Conservation (phyloP, 148 eudicot genomes). For the Amaranthus hypochondriacus region DNA sequence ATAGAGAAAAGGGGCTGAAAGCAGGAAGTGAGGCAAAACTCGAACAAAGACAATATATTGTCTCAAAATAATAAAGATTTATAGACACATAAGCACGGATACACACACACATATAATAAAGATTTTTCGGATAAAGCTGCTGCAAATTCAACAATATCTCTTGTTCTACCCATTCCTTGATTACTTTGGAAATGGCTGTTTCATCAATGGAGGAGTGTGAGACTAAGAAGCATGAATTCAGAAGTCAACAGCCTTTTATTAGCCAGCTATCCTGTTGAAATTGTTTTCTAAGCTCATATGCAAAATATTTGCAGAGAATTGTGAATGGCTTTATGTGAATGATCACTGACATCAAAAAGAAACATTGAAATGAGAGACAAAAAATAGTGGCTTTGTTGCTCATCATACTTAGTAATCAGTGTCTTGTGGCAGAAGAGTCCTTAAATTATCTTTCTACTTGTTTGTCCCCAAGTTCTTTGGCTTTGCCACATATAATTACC, state of each 20-base stretch:
- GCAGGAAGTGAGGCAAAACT: constrained; percentile 4
- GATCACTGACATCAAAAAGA: background rate
- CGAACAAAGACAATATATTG: background rate
- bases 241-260: background rate
- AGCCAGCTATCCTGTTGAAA: background rate
- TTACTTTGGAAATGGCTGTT: background rate
- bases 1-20: background rate
- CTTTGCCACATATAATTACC: too few relatives aligned
- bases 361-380: too few relatives aligned
- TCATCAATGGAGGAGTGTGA: background rate
- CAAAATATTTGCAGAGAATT: background rate
- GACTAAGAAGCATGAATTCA: constrained; percentile 4
- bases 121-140: too few relatives aligned
- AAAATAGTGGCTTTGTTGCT: too few relatives aligned
- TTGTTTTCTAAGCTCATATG: background rate
- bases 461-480: too few relatives aligned
- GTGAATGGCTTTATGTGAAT: background rate
- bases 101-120: too few relatives aligned
- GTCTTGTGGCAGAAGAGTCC: too few relatives aligned
- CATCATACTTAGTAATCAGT: too few relatives aligned
- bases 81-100: too few relatives aligned
- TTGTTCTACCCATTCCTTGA: background rate
- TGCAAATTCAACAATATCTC: constrained; percentile 2
- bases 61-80: too few relatives aligned
- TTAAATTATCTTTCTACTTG: too few relatives aligned